These are phyloP conservation scores for Candida ascalaphidarum DNA, from an alignment of 805 yeast genomes.

Conservation along the genomic window DNA sequence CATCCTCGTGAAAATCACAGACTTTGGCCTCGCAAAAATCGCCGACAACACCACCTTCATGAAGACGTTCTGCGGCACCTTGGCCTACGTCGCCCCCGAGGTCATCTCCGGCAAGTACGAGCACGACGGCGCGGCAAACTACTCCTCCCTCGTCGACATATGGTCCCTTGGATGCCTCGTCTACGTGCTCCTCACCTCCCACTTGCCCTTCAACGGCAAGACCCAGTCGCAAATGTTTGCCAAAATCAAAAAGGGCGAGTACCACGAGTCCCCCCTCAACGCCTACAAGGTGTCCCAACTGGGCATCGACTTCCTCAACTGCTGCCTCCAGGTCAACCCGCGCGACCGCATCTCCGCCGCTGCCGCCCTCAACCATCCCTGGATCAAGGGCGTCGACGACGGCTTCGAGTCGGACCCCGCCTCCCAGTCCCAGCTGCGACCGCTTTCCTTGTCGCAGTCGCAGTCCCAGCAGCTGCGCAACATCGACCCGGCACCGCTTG, in stretches of 20 bases:
- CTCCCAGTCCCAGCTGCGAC: conserved; percentile 19
- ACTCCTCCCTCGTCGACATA: conserved; percentile 87
- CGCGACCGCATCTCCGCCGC: conserved; percentile 61
- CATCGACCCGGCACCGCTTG: conserved; percentile 26
- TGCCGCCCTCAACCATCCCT: conserved; percentile 70
- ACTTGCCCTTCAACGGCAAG: conserved; percentile 88
- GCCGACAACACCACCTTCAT: conserved; percentile 76
- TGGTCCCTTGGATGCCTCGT: conserved; percentile 97
- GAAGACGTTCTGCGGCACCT: conserved; percentile 96
- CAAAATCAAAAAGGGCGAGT: conserved; percentile 70
- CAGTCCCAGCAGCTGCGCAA: conserved; percentile 55
- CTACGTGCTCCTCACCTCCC: conserved; percentile 87
- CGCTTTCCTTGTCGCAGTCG: conserved; percentile 60
- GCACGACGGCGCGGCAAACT: conserved; percentile 27
- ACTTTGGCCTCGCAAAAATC: conserved; percentile 92
- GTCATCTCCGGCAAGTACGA: conserved; percentile 56
- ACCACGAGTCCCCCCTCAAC: conserved; percentile 66
- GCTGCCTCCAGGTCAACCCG: conserved; percentile 73
- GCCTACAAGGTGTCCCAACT: conserved; percentile 56
- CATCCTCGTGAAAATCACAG: conserved; percentile 85
- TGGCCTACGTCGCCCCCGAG: conserved; percentile 97
- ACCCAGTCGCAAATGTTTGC: conserved; percentile 81
- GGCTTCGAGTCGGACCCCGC: conserved; percentile 6
- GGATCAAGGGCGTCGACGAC: conserved; percentile 47
- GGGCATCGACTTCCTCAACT: conserved; percentile 65